Conservation (phyloP, 805 yeast genomes). For the Candida ipomoeae region DNA sequence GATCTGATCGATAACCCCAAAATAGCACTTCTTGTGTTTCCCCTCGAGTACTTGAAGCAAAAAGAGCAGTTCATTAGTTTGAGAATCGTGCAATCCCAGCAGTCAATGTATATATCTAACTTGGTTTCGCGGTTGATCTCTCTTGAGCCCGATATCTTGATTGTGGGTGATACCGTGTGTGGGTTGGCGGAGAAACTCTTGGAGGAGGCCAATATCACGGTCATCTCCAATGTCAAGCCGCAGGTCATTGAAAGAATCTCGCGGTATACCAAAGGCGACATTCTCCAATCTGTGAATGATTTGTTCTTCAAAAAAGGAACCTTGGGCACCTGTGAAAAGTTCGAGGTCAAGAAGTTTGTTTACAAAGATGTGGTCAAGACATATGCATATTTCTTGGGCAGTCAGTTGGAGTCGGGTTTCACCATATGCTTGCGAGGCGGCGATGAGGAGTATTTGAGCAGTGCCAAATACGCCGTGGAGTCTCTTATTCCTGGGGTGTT, state of each 20-base stretch:
- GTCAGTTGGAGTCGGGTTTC: constrained; percentile 68
- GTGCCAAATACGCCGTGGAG: constrained; percentile 73
- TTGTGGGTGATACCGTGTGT: constrained; percentile 75
- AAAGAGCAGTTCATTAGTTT: constrained; percentile 79
- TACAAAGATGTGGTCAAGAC: constrained; percentile 58
- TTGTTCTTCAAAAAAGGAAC: constrained; percentile 56
- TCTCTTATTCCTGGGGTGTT: constrained; percentile 76
- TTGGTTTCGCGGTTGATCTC: constrained; percentile 74
- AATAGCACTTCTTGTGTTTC: constrained; percentile 80
- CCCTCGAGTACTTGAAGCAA: constrained; percentile 75
- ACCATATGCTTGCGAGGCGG: constrained; percentile 87
- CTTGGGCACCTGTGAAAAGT: constrained; percentile 69
- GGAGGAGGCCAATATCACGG: constrained; percentile 73
- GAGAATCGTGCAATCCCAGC: constrained; percentile 83
- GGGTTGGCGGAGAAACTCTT: constrained; percentile 75
- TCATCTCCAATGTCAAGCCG: constrained; percentile 74
- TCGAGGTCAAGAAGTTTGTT: constrained; percentile 67
- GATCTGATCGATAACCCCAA: constrained; percentile 59
- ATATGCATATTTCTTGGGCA: constrained; percentile 75
- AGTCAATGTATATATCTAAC: constrained; percentile 75
- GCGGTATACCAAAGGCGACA: constrained; percentile 75
- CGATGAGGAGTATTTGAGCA: constrained; percentile 53
- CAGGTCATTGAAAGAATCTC: constrained; percentile 78
- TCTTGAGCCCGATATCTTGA: constrained; percentile 70
- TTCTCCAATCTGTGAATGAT: constrained; percentile 81